phyloP scores from a whole-genome alignment of 495 filamentous ascomycete species.

The Tuber indicum region DNA sequence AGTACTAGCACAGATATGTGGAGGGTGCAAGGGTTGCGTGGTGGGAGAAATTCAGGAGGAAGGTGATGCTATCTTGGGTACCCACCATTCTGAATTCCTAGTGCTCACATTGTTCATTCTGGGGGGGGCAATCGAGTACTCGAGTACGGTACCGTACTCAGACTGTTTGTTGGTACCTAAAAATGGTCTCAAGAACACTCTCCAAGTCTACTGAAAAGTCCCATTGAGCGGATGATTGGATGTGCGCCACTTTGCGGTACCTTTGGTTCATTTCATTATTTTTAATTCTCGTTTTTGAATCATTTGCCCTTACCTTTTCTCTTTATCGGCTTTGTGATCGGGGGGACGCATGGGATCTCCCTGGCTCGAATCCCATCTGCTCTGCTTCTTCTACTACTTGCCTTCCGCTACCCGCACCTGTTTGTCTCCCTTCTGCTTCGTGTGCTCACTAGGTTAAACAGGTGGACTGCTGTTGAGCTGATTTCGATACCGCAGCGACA shows the following conservation, averaged over 20 bases:
- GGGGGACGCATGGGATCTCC: slow-evolving; percentile 9
- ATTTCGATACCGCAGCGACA: slow-evolving; percentile 30
- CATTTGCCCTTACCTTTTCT: background rate
- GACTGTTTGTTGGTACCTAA: slow-evolving; percentile 20
- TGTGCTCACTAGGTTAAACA: background rate
- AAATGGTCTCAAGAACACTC: slow-evolving; percentile 18
- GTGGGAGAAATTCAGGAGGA: slow-evolving; percentile 39
- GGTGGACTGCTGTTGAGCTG: slow-evolving; percentile 10
- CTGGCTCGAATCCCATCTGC: slow-evolving; percentile 15
- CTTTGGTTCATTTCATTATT: slow-evolving; percentile 11
- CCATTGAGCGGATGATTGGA: slow-evolving; percentile 3
- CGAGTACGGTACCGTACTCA: background rate
- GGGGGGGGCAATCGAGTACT: slow-evolving; percentile 5
- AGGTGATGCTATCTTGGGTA: slow-evolving; percentile 36
- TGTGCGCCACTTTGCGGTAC: background rate
- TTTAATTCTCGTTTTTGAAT: slow-evolving; percentile 2
- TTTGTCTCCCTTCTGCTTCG: background rate
- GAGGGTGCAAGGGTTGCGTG: slow-evolving; percentile 37
- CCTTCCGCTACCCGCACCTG: background rate
- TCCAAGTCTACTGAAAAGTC: slow-evolving; percentile 6
- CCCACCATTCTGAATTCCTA: slow-evolving; percentile 28
- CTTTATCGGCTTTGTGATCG: slow-evolving; percentile 5
- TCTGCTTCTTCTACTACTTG: slow-evolving; percentile 9
- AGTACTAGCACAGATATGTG: slow-evolving; percentile 24
- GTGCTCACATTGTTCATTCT: slow-evolving; percentile 1